phyloP scores from a whole-genome alignment of 306 rosid genomes.

The Rosa lucieae region DNA sequence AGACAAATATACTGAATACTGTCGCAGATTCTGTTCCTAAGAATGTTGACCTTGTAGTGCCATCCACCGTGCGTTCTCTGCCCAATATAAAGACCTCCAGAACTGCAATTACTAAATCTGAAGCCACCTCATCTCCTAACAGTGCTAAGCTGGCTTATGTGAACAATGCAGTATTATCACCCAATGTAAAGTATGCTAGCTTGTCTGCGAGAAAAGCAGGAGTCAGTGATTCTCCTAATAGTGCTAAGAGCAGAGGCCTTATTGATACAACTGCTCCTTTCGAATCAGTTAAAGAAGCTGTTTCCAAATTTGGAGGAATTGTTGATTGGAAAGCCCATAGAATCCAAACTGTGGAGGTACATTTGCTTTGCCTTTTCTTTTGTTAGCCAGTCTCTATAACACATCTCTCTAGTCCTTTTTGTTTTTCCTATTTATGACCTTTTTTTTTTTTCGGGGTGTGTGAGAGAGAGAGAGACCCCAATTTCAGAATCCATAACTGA shows the following conservation, averaged over 20 bases:
- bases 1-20: conserved; percentile 23
- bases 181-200: conserved; percentile 15
- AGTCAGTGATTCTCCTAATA: conserved; percentile 37
- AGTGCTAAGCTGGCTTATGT: conserved; percentile 24
- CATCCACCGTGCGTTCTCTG: conserved; percentile 14
- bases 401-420: neutral
- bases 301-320: conserved; percentile 96
- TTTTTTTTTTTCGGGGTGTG: neutral
- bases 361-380: conserved; percentile 25
- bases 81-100: conserved; percentile 26
- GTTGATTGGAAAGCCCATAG: conserved; percentile 99
- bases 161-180: conserved; percentile 18
- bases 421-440: neutral
- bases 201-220: conserved; percentile 23
- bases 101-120: conserved; percentile 14
- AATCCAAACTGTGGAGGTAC: conserved; percentile 87
- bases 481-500: neutral
- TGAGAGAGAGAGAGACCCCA: neutral
- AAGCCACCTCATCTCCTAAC: conserved; percentile 20
- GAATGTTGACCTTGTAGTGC: conserved; percentile 26
- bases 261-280: conserved; percentile 93
- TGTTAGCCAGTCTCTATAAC: neutral
- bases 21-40: conserved; percentile 31
- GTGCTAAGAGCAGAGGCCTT: conserved; percentile 51
- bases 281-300: conserved; percentile 98